Evolutionary conservation across 2,329 filamentous ascomycete species (phyloP).

Genomic region (Fusarium nurragi): DNA sequence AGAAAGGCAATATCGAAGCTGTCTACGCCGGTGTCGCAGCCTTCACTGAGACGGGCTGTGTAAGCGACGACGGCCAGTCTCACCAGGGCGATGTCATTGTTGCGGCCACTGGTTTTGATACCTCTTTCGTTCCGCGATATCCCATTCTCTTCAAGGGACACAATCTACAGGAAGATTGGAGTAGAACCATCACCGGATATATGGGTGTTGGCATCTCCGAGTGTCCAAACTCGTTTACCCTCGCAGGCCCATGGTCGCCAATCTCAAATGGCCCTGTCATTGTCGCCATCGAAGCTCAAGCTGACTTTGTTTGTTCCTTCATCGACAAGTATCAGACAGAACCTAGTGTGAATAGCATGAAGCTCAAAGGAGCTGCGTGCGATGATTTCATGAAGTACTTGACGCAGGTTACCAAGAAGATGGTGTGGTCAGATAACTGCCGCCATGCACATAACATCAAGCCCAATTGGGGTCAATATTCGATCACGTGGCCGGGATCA

Average conservation of each 20-base stretch:
- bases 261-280: constrained; percentile 25
- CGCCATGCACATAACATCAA: constrained; percentile 24
- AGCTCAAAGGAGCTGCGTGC: constrained; percentile 11
- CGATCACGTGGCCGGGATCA: constrained; percentile 26
- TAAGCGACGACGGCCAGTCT: background rate
- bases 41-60: constrained; percentile 9
- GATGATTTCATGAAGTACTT: constrained; percentile 24
- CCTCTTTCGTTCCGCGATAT: constrained; percentile 14
- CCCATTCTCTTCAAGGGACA: constrained; percentile 11
- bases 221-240: constrained; percentile 20
- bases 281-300: constrained; percentile 16
- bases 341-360: constrained; percentile 8
- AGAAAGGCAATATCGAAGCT: background rate
- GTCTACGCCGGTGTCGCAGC: constrained; percentile 6
- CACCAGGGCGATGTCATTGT: constrained; percentile 11
- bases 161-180: constrained; percentile 19
- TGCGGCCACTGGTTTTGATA: constrained; percentile 17
- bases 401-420: constrained; percentile 17
- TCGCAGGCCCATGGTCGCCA: constrained; percentile 12
- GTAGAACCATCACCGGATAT: constrained; percentile 5
- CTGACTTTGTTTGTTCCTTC: constrained; percentile 20
- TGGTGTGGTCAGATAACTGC: constrained; percentile 28
- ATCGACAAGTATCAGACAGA: constrained; percentile 32
- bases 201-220: constrained; percentile 20
- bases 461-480: constrained; percentile 27